Conservation (phyloP, 805 yeast species). For the Lipomyces lipofer region DNA sequence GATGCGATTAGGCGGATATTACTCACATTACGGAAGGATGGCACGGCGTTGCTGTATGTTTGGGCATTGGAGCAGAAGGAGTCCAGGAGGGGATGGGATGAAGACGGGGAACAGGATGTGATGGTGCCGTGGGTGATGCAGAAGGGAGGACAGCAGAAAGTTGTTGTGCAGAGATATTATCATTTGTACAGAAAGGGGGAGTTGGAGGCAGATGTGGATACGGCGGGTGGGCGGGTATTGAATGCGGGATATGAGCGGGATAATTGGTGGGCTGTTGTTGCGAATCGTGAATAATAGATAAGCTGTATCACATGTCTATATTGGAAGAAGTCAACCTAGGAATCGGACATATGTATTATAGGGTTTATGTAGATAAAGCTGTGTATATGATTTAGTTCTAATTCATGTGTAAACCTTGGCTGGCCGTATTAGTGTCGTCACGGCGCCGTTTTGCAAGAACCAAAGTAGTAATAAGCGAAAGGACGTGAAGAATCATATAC, state of each 20-base stretch:
- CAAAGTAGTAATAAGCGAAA: too few relatives aligned
- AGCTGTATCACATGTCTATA: too few relatives aligned
- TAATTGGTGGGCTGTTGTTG: slow-evolving; percentile 74
- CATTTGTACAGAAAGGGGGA: slow-evolving; percentile 88
- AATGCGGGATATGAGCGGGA: slow-evolving; percentile 86
- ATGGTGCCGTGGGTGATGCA: slow-evolving; percentile 90
- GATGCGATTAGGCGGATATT: slow-evolving; percentile 73
- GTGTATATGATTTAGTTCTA: too few relatives aligned
- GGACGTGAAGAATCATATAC: too few relatives aligned
- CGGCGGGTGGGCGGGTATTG: slow-evolving; percentile 70
- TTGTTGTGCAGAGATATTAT: slow-evolving; percentile 78
- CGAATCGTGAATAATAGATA: too few relatives aligned
- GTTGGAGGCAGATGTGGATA: slow-evolving; percentile 62
- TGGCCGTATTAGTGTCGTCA: too few relatives aligned
- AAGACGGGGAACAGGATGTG: slow-evolving; percentile 90
- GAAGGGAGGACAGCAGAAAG: slow-evolving; percentile 28
- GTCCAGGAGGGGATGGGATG: slow-evolving; percentile 87
- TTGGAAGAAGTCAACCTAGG: too few relatives aligned
- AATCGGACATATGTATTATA: too few relatives aligned
- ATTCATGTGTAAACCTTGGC: too few relatives aligned
- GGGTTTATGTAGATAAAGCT: too few relatives aligned
- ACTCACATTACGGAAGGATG: slow-evolving; percentile 56
- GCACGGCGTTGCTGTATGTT: slow-evolving; percentile 79
- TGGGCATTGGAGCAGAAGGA: slow-evolving; percentile 95
- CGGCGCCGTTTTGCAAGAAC: too few relatives aligned